Conservation (phyloP, 2,329 filamentous ascomycete genomes). For the Calonectria pseudoreteaudii region DNA sequence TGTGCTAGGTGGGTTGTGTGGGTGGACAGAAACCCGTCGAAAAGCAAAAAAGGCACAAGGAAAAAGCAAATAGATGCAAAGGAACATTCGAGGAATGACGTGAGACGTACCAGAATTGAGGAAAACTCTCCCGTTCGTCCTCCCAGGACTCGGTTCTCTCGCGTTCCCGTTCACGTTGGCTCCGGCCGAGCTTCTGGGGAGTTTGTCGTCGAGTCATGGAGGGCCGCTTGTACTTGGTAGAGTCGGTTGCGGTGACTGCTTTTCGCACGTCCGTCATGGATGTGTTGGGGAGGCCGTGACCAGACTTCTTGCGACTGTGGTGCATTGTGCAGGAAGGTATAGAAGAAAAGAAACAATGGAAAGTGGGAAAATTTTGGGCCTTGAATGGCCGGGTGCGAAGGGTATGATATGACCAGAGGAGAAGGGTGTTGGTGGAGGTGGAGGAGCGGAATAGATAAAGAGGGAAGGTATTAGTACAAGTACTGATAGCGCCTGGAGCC, state of each 20-base stretch:
- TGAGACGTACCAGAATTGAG: constrained; percentile 71
- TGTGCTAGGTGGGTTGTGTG: not conserved
- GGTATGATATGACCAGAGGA: constrained; percentile 39
- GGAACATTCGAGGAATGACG: constrained; percentile 20
- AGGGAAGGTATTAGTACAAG: constrained; percentile 29
- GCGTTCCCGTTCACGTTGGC: constrained; percentile 62
- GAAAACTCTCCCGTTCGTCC: constrained; percentile 72
- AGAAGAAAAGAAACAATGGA: constrained; percentile 20
- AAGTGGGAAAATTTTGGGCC: constrained; percentile 21
- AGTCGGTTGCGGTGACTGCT: constrained; percentile 58
- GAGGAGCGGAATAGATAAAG: constrained; percentile 28
- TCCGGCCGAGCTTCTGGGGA: constrained; percentile 63
- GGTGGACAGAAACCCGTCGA: not conserved
- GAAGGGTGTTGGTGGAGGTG: constrained; percentile 20
- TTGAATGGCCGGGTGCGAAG: constrained; percentile 33
- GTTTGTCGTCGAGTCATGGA: constrained; percentile 58
- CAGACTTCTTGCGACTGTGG: constrained; percentile 68
- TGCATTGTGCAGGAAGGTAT: constrained; percentile 56
- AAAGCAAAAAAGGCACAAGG: constrained; percentile 19
- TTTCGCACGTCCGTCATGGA: constrained; percentile 69
- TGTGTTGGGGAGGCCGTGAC: constrained; percentile 63
- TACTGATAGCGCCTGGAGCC: constrained; percentile 16
- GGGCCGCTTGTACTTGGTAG: constrained; percentile 61
- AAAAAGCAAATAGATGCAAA: constrained; percentile 17
- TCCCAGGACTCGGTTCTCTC: constrained; percentile 65